Evolutionary conservation across 345 rosid species (phyloP), one percentile per base, ranked within the genome.

Genomic region (Linum trigynum): DNA sequence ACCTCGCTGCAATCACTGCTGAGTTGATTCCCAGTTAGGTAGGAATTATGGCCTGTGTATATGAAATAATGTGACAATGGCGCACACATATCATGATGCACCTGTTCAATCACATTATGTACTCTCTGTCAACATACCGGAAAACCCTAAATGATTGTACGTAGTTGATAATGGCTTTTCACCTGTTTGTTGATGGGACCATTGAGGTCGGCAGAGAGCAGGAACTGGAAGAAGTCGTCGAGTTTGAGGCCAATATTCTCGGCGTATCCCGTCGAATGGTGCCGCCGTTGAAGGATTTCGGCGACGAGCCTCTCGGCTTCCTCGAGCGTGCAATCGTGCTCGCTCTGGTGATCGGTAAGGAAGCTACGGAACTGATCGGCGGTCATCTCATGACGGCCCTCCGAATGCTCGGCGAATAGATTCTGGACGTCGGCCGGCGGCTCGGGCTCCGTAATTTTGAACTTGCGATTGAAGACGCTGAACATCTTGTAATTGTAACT

Each of bases 1-100:
- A 84, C 85, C 38, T 86, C 98, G 62, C 97, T 95, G 78, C 96
- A 89, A 23, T 91, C 92, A 70, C 99, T 95, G 71, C 86, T 91
- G 5, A 95, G 91, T 65, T 95, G 98, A 61, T 91, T 95, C 43
- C 98, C 96, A 0, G 98, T 91, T 75, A 95, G 79, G 67, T 95
- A 95, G 0, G 96, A 91, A 72, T 91, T 95, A 70, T 91, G 99
- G 37, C 98, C 96, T 8, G 98, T 91, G 71, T 67, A 86, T 69
- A 95, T 89, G 82, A 83, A 89, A 73, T 91, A 91, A 81, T 87
- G 92, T 1, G 96, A 91, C 78, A 95, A 50, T 5, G 97, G 96
- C 70, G 94, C 92, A 40, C 70, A 76, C 96, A 91, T 95, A 32
- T 86, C 86, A 37, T 89, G 94, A 43, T 83, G 96, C 62, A 89